Base-by-base conservation (phyloP, 768 basidiomycete genomes). In the Amanita subjunquillea region DNA sequence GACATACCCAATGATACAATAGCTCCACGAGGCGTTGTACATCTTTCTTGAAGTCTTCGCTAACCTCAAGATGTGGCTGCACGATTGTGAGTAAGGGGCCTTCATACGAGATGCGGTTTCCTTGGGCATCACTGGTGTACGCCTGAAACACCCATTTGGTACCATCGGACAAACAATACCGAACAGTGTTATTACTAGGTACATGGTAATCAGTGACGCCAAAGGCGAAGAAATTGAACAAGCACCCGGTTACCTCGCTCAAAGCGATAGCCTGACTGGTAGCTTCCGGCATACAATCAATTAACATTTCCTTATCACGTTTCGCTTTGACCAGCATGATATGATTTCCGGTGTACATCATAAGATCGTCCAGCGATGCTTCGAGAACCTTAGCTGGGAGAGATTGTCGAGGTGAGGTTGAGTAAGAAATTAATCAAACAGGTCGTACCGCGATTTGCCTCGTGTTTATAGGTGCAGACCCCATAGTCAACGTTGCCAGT, bases 401-500 rank as follows among this genome's bases (percentile, higher is more conserved):
- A 34, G n/a, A 34, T 47, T 30, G 17, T 47, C 30, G n/a, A 34
- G 45, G 45, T 2, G 20, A 46, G 20, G 45, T 47, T 47, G 27
- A 0, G 32, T 38, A 47, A 47, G 30, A 47, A 47, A 13, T 15
- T 2, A 25, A 32, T n/a, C n/a, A n/a, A 47, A 34, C 34, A 29
- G 29, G 30, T 2, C 32, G 17, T 47, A 47, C 45, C 34, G 45
- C 45, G 45, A 47, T 47, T 30, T 34, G n/a, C 30, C 29, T 47
- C 45, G 10, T 47, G 34, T 34, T 47, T 30, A 30, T 47, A 47
- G 34, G 45, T 47, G 45, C n/a, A 47, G 15, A 54, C 22, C 36
- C 50, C 51, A 55, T 54, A 55, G 27, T 55, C 55, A 25, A 44
- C 51, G 36, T 47, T 55, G 22, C 54, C 52, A 2, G 36, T 32